Evolutionary conservation across 176 grass and related monocot species (phyloP).

Genomic region (Urochloa ruziziensis): DNA sequence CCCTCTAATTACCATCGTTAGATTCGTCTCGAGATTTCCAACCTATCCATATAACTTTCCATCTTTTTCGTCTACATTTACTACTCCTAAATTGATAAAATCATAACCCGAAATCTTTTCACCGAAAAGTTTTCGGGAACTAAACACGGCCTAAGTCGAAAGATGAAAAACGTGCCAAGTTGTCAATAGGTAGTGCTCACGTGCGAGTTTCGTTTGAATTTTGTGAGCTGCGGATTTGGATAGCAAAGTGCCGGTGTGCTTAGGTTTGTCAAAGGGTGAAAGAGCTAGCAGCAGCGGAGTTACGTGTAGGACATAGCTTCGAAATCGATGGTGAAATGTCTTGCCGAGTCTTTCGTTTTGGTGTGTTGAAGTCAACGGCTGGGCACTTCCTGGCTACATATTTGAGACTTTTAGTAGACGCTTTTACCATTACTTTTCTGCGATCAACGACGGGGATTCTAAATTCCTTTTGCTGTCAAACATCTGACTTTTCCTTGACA

Average conservation of each 20-base stretch:
- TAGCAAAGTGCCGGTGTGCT: no score
- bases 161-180: not conserved
- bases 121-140: no score
- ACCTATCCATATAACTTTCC: no score
- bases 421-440: not conserved
- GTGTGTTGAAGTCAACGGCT: not conserved
- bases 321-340: not conserved
- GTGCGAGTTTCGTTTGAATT: not conserved
- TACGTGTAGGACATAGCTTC: not conserved
- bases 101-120: no score
- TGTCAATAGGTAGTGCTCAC: slow-evolving; percentile 1
- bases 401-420: not conserved
- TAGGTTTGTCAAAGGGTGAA: not conserved
- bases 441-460: not conserved
- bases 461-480: not conserved
- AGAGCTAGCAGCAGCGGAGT: not conserved
- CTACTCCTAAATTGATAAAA: no score
- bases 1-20: no score
- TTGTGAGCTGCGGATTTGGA: not conserved
- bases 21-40: no score
- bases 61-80: no score
- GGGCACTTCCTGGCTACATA: not conserved
- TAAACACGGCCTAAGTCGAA: not conserved
- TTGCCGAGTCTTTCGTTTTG: not conserved
- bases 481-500: not conserved